A percentile compares a stretch with the other conserved stretches of the same genome.
Conservation (phyloP, 371 early-diverging fungal species). For the Syncephalastrum sp. region DNA sequence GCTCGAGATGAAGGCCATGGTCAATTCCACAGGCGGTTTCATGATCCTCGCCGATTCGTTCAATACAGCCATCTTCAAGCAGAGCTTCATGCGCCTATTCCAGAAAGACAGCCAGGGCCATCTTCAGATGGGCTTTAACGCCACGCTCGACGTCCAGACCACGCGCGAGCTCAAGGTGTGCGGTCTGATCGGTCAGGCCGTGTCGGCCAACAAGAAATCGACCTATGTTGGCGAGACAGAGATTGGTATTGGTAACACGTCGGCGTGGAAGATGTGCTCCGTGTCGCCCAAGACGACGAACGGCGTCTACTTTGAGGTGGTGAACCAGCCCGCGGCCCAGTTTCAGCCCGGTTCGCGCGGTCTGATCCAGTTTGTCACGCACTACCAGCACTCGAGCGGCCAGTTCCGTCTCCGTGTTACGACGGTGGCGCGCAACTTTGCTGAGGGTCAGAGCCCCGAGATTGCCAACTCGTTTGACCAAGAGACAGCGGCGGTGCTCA, state of each 20-base stretch:
- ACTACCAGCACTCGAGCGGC: conserved; percentile 94
- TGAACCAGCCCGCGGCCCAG: conserved; percentile 77
- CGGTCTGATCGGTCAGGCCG: conserved; percentile 94
- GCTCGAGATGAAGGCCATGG: conserved; percentile 96
- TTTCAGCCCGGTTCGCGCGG: conserved; percentile 89
- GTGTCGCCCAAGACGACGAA: conserved; percentile 85
- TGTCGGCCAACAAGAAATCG: conserved; percentile 88
- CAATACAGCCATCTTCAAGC: conserved; percentile 95
- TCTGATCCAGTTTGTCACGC: conserved; percentile 92
- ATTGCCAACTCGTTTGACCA: conserved; percentile 97
- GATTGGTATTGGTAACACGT: conserved; percentile 96
- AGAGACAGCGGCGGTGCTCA: conserved; percentile 98
- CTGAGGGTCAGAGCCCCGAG: conserved; percentile 86
- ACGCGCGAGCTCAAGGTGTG: conserved; percentile 93
- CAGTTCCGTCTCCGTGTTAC: conserved; percentile 92
- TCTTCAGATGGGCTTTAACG: conserved; percentile 97
- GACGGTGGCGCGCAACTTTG: conserved; percentile 93
- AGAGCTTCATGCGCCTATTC: conserved; percentile 92
- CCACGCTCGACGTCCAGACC: conserved; percentile 95
- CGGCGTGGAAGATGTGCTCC: conserved; percentile 93
- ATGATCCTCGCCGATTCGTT: conserved; percentile 98
- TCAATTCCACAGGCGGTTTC: conserved; percentile 91
- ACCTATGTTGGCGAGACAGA: conserved; percentile 96
- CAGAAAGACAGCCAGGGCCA: conserved; percentile 87
- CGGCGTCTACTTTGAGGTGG: conserved; percentile 96